Evolutionary conservation across 2,329 filamentous ascomycete genomes (phyloP), one percentile per base, ranked within the genome.

Genomic region (Colletotrichum sp.): DNA sequence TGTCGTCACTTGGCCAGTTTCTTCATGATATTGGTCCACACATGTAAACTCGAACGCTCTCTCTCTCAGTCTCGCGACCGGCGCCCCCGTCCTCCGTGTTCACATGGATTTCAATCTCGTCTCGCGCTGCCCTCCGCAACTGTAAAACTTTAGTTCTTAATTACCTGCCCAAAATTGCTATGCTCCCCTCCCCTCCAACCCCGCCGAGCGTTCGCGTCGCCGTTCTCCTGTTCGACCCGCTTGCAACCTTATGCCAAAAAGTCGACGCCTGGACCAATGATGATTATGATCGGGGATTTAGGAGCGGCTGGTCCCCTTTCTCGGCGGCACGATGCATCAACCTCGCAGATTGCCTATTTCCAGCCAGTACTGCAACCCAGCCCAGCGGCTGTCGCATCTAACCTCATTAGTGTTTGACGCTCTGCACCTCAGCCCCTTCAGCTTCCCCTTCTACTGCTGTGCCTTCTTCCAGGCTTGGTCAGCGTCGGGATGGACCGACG

Each of bases 401-500:
- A 65, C 60, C 55, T 60, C 68, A 71, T 52, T 32, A 24, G 48
- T n/a, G 71, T 74, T 70, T 74, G 74, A 74, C 71, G 10, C 12
- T 48, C 44, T 32, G 36, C 18, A 18, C 30, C 52, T 36, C 34
- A 18, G 62, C 74, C 65, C 62, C 32, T 6, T 48, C 39, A 18
- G 26, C 22, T 52, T 39, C 55, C 55, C 48, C 34, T 66, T 36
- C 52, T 62, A 15, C 28, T 60, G 18, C 34, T 60, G 57, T 22
- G 16, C 59, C 59, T 24, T 63, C 55, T 78, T 79, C 77, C 76
- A 79, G 5, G 77, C 39, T 22, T 79, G 76, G 52, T 79, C 77
- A 28, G 77, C 75, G 62, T 79, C 74, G 22, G 82, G 81, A 80
- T 91, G 87, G 15, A 90, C 82, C 59, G 80, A 69, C 1, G 87